phyloP scores from a whole-genome alignment of 106 monocot genomes.

The Iris macrosiphon region DNA sequence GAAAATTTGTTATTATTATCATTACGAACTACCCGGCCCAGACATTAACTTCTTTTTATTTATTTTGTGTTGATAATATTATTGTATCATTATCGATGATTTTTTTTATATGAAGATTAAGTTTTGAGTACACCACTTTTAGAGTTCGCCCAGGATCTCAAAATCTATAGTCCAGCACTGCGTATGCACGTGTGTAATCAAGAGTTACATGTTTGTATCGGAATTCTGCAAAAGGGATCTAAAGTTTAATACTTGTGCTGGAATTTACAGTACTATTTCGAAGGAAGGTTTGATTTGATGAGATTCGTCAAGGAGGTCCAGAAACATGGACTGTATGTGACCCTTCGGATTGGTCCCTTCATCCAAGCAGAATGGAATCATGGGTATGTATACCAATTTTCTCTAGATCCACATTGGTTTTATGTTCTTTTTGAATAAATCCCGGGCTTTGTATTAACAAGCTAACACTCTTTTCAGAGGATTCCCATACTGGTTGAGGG shows the following conservation, averaged over 20 bases:
- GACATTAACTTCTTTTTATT: no score
- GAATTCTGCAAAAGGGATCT: background rate
- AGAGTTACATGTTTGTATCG: background rate
- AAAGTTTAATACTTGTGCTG: background rate
- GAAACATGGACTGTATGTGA: conserved; percentile 42
- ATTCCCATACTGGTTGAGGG: conserved; percentile 84
- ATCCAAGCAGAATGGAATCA: conserved; percentile 84
- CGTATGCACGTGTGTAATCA: background rate
- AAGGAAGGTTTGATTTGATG: conserved; percentile 66
- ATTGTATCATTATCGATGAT: no score
- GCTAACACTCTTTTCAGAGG: conserved; percentile 36
- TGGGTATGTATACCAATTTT: conserved; percentile 23
- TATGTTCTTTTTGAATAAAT: background rate
- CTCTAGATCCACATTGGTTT: background rate
- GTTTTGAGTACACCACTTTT: no score
- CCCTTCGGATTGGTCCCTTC: conserved; percentile 78
- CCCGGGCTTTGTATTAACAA: background rate
- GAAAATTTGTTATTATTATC: no score
- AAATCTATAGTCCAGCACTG: background rate
- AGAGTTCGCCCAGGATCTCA: no score
- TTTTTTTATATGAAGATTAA: no score
- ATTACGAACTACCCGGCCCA: no score
- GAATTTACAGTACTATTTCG: conserved; percentile 73
- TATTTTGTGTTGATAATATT: no score
- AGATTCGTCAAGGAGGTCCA: conserved; percentile 71